Evolutionary conservation across 2,329 filamentous ascomycete genomes (phyloP).

Genomic region (Cercospora zeina): DNA sequence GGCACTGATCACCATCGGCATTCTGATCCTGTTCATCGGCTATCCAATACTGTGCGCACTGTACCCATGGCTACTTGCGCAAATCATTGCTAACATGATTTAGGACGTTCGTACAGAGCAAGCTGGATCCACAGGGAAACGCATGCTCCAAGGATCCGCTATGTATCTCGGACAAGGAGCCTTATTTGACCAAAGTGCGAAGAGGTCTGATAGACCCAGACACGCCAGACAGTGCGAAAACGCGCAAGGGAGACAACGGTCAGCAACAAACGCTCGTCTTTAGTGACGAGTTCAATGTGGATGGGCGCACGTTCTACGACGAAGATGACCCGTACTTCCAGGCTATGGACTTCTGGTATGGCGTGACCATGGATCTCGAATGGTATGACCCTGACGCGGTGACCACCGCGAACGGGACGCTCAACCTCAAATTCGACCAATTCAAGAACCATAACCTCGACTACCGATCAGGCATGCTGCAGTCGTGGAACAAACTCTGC

Average conservation of each 20-base stretch:
- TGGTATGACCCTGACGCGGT: slow-evolving; percentile 54
- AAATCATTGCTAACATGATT: slow-evolving; percentile 19
- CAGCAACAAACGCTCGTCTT: slow-evolving; percentile 64
- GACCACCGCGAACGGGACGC: slow-evolving; percentile 36
- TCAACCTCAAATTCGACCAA: slow-evolving; percentile 63
- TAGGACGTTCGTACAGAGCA: slow-evolving; percentile 59
- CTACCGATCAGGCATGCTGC: slow-evolving; percentile 55
- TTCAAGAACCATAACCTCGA: slow-evolving; percentile 62
- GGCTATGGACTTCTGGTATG: slow-evolving; percentile 70
- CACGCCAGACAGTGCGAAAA: slow-evolving; percentile 60
- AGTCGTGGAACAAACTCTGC: slow-evolving; percentile 56
- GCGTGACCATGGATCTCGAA: slow-evolving; percentile 66
- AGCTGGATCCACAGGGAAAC: slow-evolving; percentile 41
- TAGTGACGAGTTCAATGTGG: slow-evolving; percentile 70
- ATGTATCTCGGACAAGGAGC: slow-evolving; percentile 51
- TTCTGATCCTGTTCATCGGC: slow-evolving; percentile 66
- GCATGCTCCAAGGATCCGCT: slow-evolving; percentile 48
- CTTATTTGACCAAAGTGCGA: slow-evolving; percentile 62
- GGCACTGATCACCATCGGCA: slow-evolving; percentile 58
- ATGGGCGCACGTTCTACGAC: slow-evolving; percentile 68
- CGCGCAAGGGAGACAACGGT: slow-evolving; percentile 59
- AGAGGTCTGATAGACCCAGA: slow-evolving; percentile 65
- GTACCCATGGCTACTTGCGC: neutral
- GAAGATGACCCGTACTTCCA: slow-evolving; percentile 70
- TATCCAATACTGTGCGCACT: slow-evolving; percentile 66